phyloP scores from a whole-genome alignment of 2,329 filamentous ascomycete species.

The Colletotrichum orchidophilum region DNA sequence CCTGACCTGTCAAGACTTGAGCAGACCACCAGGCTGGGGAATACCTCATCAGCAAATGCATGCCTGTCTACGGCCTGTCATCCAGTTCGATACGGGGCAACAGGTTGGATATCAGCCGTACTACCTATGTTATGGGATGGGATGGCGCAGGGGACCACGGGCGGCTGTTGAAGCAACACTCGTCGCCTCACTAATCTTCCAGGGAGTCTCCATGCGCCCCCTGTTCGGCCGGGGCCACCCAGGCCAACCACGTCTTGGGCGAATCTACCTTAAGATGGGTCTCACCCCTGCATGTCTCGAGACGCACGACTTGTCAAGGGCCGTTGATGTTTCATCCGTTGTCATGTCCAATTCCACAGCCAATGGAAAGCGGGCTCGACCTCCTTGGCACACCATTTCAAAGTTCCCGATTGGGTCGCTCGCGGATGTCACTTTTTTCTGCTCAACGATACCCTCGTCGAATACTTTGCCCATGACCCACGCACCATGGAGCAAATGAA shows the following conservation, averaged over 20 bases:
- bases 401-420: conserved; percentile 18
- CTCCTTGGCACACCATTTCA: conserved; percentile 25
- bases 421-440: neutral
- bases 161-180: conserved; percentile 9
- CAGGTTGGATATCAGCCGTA: neutral
- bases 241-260: neutral
- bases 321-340: conserved; percentile 30
- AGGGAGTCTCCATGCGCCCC: neutral
- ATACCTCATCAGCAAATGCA: neutral
- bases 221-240: neutral
- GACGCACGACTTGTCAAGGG: conserved; percentile 29
- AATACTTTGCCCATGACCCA: neutral
- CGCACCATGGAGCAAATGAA: neutral
- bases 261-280: neutral
- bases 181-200: conserved; percentile 7
- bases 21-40: neutral
- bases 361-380: conserved; percentile 6
- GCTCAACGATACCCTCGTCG: neutral
- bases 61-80: neutral
- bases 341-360: neutral
- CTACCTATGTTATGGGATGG: neutral
- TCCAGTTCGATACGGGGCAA: neutral
- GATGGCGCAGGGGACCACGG: conserved; percentile 9
- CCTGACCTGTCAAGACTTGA: neutral
- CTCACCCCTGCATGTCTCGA: conserved; percentile 12